These are phyloP conservation scores for Santalum album DNA, from an alignment of 164 flowering plant genomes.

Conservation along the genomic window DNA sequence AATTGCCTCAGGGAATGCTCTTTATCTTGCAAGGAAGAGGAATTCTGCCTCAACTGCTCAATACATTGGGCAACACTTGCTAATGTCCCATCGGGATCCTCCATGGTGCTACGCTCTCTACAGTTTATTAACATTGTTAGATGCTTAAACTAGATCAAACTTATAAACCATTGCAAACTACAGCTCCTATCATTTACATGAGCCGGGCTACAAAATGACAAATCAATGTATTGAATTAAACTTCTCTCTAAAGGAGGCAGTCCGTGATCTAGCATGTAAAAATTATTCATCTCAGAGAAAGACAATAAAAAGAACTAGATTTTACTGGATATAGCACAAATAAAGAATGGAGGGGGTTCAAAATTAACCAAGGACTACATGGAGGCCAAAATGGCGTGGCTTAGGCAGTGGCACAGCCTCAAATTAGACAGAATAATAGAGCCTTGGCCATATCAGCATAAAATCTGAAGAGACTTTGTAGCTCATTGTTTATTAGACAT, in stretches of 20 bases:
- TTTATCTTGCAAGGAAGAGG: slow-evolving; percentile 78
- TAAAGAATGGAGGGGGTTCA: background rate
- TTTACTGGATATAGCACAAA: background rate
- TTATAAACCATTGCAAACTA: background rate
- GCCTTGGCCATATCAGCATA: too few relatives aligned
- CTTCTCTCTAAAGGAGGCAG: too few relatives aligned
- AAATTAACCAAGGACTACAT: background rate
- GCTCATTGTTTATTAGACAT: too few relatives aligned
- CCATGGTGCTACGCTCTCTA: slow-evolving; percentile 84
- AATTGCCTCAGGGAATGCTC: slow-evolving; percentile 70
- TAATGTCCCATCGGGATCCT: slow-evolving; percentile 94
- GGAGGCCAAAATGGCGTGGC: too few relatives aligned
- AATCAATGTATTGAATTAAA: too few relatives aligned
- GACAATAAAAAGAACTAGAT: too few relatives aligned
- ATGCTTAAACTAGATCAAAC: background rate
- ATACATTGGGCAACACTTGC: slow-evolving; percentile 98
- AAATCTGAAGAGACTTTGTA: too few relatives aligned
- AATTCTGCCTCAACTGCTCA: slow-evolving; percentile 77
- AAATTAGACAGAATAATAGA: too few relatives aligned
- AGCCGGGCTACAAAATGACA: background rate
- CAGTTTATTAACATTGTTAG: slow-evolving; percentile 8
- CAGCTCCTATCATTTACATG: background rate
- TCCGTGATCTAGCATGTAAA: too few relatives aligned
- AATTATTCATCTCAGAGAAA: too few relatives aligned
- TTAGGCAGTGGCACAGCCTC: too few relatives aligned